Percentiles rank a stretch among this genome's conserved stretches.
phyloP scores from a whole-genome alignment of 495 filamentous ascomycete genomes.

The Talaromyces borbonicus region DNA sequence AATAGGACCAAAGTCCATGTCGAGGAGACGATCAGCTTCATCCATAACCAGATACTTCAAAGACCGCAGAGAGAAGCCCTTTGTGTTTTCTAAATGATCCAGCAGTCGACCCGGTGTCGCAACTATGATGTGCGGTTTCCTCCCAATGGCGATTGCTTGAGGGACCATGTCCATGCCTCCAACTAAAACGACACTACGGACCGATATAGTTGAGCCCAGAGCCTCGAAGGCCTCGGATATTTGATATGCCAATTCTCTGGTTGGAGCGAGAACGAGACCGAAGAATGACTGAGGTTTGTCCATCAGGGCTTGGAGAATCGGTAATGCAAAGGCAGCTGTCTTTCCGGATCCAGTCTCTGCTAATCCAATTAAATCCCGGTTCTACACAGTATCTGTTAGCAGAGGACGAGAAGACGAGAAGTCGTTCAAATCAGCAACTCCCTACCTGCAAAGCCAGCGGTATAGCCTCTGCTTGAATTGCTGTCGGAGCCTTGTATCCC shows the following conservation, averaged over 20 bases:
- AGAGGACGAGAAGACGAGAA: not conserved
- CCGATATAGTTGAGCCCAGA: constrained; percentile 71
- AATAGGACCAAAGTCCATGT: constrained; percentile 88
- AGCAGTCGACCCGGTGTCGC: constrained; percentile 86
- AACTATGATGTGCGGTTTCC: constrained; percentile 78
- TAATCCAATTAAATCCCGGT: constrained; percentile 71
- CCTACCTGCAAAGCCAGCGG: constrained; percentile 66
- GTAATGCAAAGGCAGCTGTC: constrained; percentile 82
- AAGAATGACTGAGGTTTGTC: constrained; percentile 71
- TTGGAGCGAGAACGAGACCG: constrained; percentile 77
- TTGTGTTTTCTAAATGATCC: constrained; percentile 94
- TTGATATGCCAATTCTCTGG: constrained; percentile 84
- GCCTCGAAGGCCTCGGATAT: constrained; percentile 78
- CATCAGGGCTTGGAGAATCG: constrained; percentile 80
- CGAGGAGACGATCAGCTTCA: constrained; percentile 85
- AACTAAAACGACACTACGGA: constrained; percentile 68
- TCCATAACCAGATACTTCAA: constrained; percentile 90
- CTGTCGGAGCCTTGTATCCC: constrained; percentile 74
- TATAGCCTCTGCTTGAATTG: constrained; percentile 68
- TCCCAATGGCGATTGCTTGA: constrained; percentile 78
- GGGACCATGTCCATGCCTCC: constrained; percentile 94
- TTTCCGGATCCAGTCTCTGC: constrained; percentile 95
- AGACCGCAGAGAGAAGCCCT: constrained; percentile 72
- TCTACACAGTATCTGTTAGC: constrained; percentile 7
- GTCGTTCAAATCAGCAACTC: no score